Evolutionary conservation across 2,329 filamentous ascomycete genomes (phyloP).

Genomic region (Exophiala sp.): DNA sequence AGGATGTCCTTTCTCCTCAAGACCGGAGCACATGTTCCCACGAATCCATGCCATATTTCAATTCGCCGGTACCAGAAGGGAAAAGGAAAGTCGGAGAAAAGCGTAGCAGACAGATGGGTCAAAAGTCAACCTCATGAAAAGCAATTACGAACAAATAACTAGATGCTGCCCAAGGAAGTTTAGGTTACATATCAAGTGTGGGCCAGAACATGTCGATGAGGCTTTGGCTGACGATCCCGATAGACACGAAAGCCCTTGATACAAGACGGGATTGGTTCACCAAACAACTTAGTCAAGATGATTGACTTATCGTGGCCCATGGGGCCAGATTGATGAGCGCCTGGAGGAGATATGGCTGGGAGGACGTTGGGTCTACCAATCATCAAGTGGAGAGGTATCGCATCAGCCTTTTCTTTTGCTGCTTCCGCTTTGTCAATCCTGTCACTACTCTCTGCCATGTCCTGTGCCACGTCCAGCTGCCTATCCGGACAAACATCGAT

Average conservation of each 20-base stretch:
- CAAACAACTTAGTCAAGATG: constrained; percentile 1
- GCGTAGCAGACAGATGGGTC: background rate
- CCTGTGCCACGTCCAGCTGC: background rate
- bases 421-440: constrained; percentile 3
- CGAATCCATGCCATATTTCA: too few species aligned
- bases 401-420: constrained; percentile 1
- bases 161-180: too few species aligned
- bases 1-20: too few species aligned
- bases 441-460: background rate
- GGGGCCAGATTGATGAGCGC: background rate
- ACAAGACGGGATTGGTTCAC: background rate
- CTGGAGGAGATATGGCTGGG: constrained; percentile 2
- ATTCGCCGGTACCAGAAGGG: too few species aligned
- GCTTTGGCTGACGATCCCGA: background rate
- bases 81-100: too few species aligned
- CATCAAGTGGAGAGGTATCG: background rate
- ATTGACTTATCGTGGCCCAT: background rate
- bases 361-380: background rate
- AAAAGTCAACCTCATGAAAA: background rate
- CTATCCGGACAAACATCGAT: too few species aligned
- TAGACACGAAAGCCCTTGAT: background rate
- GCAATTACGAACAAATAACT: background rate
- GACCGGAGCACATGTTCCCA: too few species aligned
- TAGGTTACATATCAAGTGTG: too few species aligned
- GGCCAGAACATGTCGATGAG: background rate